Evolutionary conservation across 768 basidiomycete species (phyloP), one percentile per base, ranked within the genome.

Genomic region (Rhodosporidiobolus odoratus): DNA sequence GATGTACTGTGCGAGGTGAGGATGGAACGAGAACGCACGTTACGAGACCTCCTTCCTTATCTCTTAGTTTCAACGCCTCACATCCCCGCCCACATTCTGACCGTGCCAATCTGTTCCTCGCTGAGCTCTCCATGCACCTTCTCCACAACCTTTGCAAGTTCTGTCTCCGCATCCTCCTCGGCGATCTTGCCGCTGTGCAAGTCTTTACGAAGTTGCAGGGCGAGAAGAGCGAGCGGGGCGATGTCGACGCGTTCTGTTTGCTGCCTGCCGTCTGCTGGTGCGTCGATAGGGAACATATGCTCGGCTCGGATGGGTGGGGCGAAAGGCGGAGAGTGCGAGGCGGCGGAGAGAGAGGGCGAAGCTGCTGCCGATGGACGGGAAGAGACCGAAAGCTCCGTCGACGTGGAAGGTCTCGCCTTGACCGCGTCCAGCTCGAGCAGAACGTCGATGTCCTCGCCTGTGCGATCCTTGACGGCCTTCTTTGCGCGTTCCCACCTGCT

Each of bases 221-320:
- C 69, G n/a, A 64, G 64, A 19, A 71, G 60, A 34, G 66, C 56
- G 60, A 66, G 56, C 9, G 64, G 54, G 25, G 60, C 69, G 48
- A 71, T 37, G 48, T 71, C 69, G 59, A 71, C n/a, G 15, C 32
- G 41, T 16, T 40, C 15, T 37, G 48, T 19, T 10, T 17, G 59
- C 34, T 25, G 35, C 21, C 40, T 45, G 13, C 12, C 43, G 13
- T 10, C 25, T 38, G 7, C 37, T 13, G 13, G 16, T 21, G 58
- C 16, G 6, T 27, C 30, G n/a, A n/a, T n/a, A n/a, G n/a, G n/a
- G n/a, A n/a, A n/a, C n/a, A n/a, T n/a, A n/a, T n/a, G n/a, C n/a
- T n/a, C n/a, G n/a, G n/a, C n/a, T n/a, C n/a, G n/a, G n/a, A n/a
- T n/a, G n/a, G n/a, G n/a, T n/a, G n/a, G n/a, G n/a, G n/a, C n/a